Base-by-base conservation (phyloP, 768 basidiomycete species). In the Naganishia vishniacii region DNA sequence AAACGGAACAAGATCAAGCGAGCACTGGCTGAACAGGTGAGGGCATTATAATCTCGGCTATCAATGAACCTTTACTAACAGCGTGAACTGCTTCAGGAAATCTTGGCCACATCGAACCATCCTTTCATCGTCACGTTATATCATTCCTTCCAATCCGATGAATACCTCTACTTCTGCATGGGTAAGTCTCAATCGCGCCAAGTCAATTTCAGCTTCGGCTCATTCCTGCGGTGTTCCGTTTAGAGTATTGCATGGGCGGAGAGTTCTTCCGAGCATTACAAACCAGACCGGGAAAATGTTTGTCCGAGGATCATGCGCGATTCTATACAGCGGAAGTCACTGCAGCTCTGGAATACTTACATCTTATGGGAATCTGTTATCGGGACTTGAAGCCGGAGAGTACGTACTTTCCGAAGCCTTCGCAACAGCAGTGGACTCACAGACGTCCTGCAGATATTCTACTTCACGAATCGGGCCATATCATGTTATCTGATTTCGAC, bases 1-100 rank as follows among this genome's bases (percentile, higher is more conserved):
- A 91, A 94, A 80, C 86, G 95, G 72, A 95, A 94, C 81, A 99
- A 99, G 82, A 94, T 99, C 81, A 99, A 99, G 78, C 86, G 95
- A 67, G 95, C 94, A 9, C 77, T 99, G 73, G 97, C 95, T 4
- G 95, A 99, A 79, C 95, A 97, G 80, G 75, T 77, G 26, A 59
- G 74, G n/a, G 12, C 23, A 16, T 26, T 40, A 20, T 44, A 34
- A n/a, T n/a, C n/a, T 13, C 23, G 34, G 18, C 20, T 34, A 16
- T 12, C 3, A 15, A 25, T 40, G 13, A 41, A 31, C n/a, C 49
- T 20, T 64, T 18, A 28, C 20, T 25, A n/a, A 48, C n/a, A 13
- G 7, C 28, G 20, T 34, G 7, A 45, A 6, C 58, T n/a, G 26
- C 31, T n/a, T 28, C 68, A 78, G 72, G 95, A 98, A 79, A 99